These are phyloP conservation scores for Citrus australasica DNA, from an alignment of 345 rosid species.

Conservation along the genomic window DNA sequence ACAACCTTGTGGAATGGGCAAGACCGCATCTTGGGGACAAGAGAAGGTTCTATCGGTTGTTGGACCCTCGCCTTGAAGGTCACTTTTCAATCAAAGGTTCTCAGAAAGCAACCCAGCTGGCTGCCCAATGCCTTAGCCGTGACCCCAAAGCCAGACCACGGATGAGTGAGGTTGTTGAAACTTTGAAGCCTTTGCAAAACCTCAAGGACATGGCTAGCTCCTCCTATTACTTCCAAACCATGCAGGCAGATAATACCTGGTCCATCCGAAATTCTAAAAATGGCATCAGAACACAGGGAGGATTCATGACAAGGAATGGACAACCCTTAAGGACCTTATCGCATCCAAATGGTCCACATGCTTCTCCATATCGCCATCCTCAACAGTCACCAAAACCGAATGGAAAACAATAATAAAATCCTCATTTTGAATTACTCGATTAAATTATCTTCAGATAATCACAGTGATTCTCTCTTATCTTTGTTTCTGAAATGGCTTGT, in stretches of 20 bases:
- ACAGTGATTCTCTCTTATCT: background rate
- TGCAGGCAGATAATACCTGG: slow-evolving; percentile 33
- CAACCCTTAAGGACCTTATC: slow-evolving; percentile 69
- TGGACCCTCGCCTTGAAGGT: slow-evolving; percentile 93
- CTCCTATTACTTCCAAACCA: slow-evolving; percentile 61
- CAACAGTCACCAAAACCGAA: slow-evolving; percentile 66
- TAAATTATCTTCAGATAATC: background rate
- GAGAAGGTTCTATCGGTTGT: slow-evolving; percentile 62
- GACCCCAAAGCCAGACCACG: slow-evolving; percentile 90
- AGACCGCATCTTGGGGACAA: slow-evolving; percentile 83
- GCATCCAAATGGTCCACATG: slow-evolving; percentile 43
- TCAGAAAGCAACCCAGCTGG: slow-evolving; percentile 79
- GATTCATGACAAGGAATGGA: slow-evolving; percentile 69
- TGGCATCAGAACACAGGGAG: slow-evolving; percentile 55
- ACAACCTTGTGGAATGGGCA: slow-evolving; percentile 94
- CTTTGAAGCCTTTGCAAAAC: slow-evolving; percentile 65
- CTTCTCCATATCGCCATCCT: slow-evolving; percentile 56
- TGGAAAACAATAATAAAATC: slow-evolving; percentile 39
- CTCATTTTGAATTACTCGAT: background rate
- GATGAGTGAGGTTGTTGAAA: slow-evolving; percentile 86
- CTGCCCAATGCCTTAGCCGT: slow-evolving; percentile 84
- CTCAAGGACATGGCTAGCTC: slow-evolving; percentile 95
- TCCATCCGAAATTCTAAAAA: slow-evolving; percentile 36
- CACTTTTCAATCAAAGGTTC: slow-evolving; percentile 90
- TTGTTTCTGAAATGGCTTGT: background rate